These are phyloP conservation scores for Pelargonium cotyledonis DNA, from an alignment of 441 rosid genomes.

Conservation along the genomic window DNA sequence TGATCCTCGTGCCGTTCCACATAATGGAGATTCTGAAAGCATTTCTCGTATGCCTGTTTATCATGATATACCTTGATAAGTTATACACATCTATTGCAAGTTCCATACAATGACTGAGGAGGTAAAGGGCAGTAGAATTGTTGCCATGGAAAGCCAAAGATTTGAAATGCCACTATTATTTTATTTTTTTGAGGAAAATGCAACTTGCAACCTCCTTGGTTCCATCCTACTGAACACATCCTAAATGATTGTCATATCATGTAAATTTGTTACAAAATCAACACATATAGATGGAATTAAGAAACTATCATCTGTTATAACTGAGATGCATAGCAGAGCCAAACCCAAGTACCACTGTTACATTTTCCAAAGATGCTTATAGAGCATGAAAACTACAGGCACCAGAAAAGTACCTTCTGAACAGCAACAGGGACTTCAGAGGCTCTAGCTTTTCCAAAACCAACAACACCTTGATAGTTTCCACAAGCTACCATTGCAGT, in stretches of 20 bases:
- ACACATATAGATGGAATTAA: not conserved
- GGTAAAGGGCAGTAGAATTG: not conserved
- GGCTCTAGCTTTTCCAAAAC: conserved; percentile 85
- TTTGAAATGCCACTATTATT: not conserved
- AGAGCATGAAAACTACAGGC: conserved; percentile 7
- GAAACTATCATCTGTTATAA: not conserved
- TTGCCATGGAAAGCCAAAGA: not conserved
- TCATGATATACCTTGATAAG: not conserved
- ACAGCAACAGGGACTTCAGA: conserved; percentile 65
- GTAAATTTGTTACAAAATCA: not conserved
- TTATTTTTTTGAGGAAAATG: no score
- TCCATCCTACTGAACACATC: not conserved
- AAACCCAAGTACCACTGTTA: not conserved
- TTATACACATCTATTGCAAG: not conserved
- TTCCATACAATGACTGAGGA: not conserved
- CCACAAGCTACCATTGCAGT: conserved; percentile 85
- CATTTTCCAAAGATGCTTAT: not conserved
- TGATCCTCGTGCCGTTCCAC: conserved; percentile 86
- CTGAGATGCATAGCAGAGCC: not conserved
- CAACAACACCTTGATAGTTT: conserved; percentile 81
- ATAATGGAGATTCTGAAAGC: conserved; percentile 87
- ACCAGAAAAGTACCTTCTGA: conserved; percentile 55
- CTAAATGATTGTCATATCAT: not conserved
- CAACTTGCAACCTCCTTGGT: not conserved
- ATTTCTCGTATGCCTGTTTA: conserved; percentile 81